Conservation (phyloP, 805 yeast species). For the Spathaspora passalidarum region DNA sequence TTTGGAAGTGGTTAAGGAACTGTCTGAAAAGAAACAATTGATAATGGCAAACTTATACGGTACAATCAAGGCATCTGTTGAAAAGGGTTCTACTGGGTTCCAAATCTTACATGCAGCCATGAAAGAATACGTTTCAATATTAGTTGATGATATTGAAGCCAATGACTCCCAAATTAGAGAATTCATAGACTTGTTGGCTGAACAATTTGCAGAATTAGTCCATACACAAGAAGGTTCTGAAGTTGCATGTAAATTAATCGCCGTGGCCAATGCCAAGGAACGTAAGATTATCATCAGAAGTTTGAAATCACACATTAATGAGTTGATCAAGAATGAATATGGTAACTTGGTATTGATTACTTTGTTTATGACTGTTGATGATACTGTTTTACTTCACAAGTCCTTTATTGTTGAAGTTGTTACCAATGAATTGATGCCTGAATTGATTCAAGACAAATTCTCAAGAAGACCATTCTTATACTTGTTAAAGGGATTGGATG, state of each 20-base stretch:
- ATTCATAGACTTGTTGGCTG: constrained; percentile 76
- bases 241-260: constrained; percentile 78
- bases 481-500: constrained; percentile 72
- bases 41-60: constrained; percentile 74
- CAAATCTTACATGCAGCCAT: constrained; percentile 94
- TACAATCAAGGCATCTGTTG: constrained; percentile 86
- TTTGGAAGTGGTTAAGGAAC: constrained; percentile 61
- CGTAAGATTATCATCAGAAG: constrained; percentile 74
- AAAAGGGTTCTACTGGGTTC: constrained; percentile 94
- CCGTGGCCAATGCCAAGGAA: constrained; percentile 87
- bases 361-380: constrained; percentile 85
- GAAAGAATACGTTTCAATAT: constrained; percentile 79
- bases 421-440: constrained; percentile 47
- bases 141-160: constrained; percentile 48
- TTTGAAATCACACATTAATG: constrained; percentile 72
- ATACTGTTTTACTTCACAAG: constrained; percentile 78
- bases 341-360: constrained; percentile 82
- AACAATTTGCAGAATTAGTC: constrained; percentile 90
- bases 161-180: constrained; percentile 65
- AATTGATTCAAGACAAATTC: constrained; percentile 63
- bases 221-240: constrained; percentile 94
- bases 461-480: constrained; percentile 89
- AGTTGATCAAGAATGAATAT: constrained; percentile 76
- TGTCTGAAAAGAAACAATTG: constrained; percentile 74
- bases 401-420: constrained; percentile 61